Evolutionary conservation across 164 flowering plant species (phyloP).

Genomic region (Annona squamosa): DNA sequence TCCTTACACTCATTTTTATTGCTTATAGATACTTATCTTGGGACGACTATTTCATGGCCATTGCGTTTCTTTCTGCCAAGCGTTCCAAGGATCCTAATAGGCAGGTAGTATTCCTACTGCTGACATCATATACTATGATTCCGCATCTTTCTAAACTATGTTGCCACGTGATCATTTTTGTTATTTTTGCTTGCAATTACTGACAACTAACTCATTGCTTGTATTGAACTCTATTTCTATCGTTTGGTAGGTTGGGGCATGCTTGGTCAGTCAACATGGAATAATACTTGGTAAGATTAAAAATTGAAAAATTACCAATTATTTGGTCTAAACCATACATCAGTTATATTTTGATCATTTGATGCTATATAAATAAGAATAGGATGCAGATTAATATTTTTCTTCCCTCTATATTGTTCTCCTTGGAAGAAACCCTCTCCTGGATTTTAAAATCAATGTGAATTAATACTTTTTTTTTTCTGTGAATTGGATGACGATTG

Average conservation of each 20-base stretch:
- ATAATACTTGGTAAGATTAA: constrained; percentile 70
- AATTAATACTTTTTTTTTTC: too few species aligned
- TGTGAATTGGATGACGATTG: too few species aligned
- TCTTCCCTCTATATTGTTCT: too few species aligned
- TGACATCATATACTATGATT: background rate
- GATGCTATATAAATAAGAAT: too few species aligned
- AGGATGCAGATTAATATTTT: too few species aligned
- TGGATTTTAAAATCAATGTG: too few species aligned
- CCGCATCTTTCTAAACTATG: background rate
- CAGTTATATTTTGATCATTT: too few species aligned
- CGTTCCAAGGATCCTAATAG: constrained; percentile 92
- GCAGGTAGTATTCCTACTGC: constrained; percentile 41
- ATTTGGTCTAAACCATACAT: too few species aligned
- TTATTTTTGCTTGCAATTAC: background rate
- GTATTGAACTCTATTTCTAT: background rate
- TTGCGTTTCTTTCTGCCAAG: constrained; percentile 85
- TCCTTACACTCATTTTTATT: background rate
- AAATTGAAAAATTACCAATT: background rate
- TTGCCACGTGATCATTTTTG: background rate
- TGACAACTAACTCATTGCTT: background rate
- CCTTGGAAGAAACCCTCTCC: too few species aligned
- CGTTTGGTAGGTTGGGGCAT: constrained; percentile 73
- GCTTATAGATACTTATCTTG: constrained; percentile 69
- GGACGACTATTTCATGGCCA: constrained; percentile 97
- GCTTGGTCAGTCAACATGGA: constrained; percentile 77